phyloP scores from a whole-genome alignment of 495 filamentous ascomycete species.

The Lasiosphaeriaceae sp. region DNA sequence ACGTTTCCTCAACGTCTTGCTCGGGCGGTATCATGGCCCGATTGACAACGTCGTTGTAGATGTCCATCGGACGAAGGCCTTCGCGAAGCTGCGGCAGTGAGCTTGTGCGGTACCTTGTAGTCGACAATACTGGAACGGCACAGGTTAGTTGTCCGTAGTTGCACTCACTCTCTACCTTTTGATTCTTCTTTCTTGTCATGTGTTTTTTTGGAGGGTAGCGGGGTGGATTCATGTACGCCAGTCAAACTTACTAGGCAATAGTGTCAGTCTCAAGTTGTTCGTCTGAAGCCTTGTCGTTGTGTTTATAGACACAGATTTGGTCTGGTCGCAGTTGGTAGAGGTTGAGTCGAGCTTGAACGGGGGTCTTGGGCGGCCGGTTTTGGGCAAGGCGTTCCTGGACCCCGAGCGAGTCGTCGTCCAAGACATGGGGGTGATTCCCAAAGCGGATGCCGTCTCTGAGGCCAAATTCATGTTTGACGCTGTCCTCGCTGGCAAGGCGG shows the following conservation, averaged over 20 bases:
- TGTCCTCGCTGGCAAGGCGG: not conserved
- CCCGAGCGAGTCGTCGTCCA: constrained; percentile 1
- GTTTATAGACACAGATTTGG: constrained; percentile 31
- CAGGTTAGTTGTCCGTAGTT: no score
- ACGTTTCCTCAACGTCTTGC: not conserved
- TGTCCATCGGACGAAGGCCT: not conserved
- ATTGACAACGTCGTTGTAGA: constrained; percentile 2
- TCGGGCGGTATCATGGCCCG: not conserved
- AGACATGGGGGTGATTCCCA: constrained; percentile 3
- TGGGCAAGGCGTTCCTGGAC: not conserved
- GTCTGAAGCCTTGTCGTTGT: not conserved
- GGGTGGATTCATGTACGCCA: no score
- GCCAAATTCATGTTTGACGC: constrained; percentile 1
- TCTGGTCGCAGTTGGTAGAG: constrained; percentile 12
- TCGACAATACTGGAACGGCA: no score
- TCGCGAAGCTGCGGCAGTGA: constrained; percentile 5
- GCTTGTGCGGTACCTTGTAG: constrained; percentile 7
- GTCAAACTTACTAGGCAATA: no score
- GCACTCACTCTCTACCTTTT: no score
- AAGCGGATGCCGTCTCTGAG: constrained; percentile 7
- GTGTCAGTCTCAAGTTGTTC: not conserved
- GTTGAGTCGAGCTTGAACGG: not conserved
- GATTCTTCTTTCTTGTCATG: no score
- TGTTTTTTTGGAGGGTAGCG: no score
- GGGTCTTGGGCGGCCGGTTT: constrained; percentile 40